Evolutionary conservation across 2,329 filamentous ascomycete genomes (phyloP).

Genomic region (Grosmannia huntii): DNA sequence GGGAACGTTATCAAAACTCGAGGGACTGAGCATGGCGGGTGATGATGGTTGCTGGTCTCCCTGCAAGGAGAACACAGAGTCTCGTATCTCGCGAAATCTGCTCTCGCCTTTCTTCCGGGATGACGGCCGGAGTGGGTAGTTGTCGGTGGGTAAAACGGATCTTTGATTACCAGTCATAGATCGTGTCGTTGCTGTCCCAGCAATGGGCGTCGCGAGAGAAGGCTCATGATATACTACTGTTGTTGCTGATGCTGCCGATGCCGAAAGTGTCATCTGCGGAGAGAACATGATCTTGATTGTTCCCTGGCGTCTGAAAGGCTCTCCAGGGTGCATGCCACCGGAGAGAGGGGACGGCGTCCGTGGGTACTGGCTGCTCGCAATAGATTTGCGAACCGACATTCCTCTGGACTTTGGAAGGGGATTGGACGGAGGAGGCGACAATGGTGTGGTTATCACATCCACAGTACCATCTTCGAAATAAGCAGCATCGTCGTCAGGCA

Average conservation of each 20-base stretch:
- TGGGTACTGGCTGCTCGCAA: slow-evolving; percentile 1
- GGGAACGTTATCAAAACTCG: slow-evolving; percentile 1
- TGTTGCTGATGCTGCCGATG: background rate
- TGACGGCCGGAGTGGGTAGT: background rate
- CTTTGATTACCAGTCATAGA: slow-evolving; percentile 1
- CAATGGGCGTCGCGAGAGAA: slow-evolving; percentile 10
- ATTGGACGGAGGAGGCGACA: slow-evolving; percentile 10
- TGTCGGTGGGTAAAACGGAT: background rate
- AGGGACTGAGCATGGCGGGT: slow-evolving; percentile 3
- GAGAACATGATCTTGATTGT: background rate
- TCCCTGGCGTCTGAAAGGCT: background rate
- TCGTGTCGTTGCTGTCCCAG: background rate
- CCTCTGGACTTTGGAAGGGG: slow-evolving; percentile 5
- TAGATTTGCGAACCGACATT: background rate
- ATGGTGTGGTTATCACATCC: slow-evolving; percentile 4
- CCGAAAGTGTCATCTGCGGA: background rate
- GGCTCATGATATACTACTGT: slow-evolving; percentile 1
- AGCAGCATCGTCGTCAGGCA: background rate
- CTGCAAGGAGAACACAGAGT: slow-evolving; percentile 4
- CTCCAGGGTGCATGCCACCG: background rate
- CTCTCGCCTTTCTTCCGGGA: slow-evolving; percentile 1
- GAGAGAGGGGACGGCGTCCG: background rate
- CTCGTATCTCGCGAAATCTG: slow-evolving; percentile 6
- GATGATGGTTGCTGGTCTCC: slow-evolving; percentile 1
- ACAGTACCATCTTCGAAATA: background rate